Conservation (phyloP, 495 filamentous ascomycete genomes). For the Lasiosphaeria ovina region DNA sequence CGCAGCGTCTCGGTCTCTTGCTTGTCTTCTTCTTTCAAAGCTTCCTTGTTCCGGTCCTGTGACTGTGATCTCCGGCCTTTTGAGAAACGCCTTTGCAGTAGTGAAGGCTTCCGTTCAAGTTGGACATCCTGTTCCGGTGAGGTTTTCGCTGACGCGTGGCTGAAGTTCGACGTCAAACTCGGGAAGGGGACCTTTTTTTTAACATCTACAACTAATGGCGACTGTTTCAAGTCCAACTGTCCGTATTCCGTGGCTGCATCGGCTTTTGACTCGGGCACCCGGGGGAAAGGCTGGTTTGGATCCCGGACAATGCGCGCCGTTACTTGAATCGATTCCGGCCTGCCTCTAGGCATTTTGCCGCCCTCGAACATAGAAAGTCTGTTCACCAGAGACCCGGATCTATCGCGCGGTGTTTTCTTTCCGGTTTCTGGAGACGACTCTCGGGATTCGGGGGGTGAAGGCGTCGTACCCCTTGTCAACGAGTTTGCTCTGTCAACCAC, state of each 20-base stretch:
- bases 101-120: constrained; percentile 27
- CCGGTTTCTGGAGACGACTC: constrained; percentile 44
- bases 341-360: constrained; percentile 38
- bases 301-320: constrained; percentile 76
- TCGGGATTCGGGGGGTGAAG: constrained; percentile 41
- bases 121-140: constrained; percentile 18
- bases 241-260: constrained; percentile 36
- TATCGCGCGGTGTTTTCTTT: constrained; percentile 27
- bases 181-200: constrained; percentile 42
- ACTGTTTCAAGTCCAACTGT: constrained; percentile 65
- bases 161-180: constrained; percentile 12
- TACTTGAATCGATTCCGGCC: constrained; percentile 74
- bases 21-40: constrained; percentile 24
- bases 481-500: constrained; percentile 44
- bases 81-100: constrained; percentile 39
- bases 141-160: not conserved
- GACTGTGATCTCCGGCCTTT: constrained; percentile 29
- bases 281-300: constrained; percentile 43
- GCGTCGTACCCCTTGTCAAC: constrained; percentile 29
- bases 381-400: constrained; percentile 46
- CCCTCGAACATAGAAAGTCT: constrained; percentile 48
- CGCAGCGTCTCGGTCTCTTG: constrained; percentile 19
- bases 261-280: constrained; percentile 40
- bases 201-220: constrained; percentile 68
- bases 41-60: constrained; percentile 28